phyloP scores from a whole-genome alignment of 1,284 basidiomycete genomes.

The Somion occarium region DNA sequence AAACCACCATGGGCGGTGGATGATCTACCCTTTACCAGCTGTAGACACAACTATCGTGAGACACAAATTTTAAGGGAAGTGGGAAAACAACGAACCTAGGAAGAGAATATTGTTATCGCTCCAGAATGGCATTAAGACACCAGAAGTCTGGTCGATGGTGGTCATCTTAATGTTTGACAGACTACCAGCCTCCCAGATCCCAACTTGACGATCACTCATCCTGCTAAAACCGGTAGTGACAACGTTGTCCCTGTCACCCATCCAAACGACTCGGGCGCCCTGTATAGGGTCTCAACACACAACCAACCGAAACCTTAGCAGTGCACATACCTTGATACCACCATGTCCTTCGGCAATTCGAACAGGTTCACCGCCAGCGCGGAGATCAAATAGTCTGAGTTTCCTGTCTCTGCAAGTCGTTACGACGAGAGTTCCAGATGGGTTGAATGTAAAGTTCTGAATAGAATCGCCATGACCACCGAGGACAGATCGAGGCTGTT shows the following conservation, averaged over 20 bases:
- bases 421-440: constrained; percentile 70
- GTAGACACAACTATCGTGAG: constrained; percentile 1
- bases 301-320: background rate
- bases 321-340: constrained; percentile 70
- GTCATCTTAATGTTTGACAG: constrained; percentile 73
- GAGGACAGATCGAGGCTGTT: constrained; percentile 60
- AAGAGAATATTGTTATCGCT: constrained; percentile 92
- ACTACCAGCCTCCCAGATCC: constrained; percentile 80
- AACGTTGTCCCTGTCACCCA: constrained; percentile 85
- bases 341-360: constrained; percentile 83
- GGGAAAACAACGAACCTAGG: constrained; percentile 52
- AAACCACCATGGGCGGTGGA: constrained; percentile 8
- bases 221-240: constrained; percentile 95
- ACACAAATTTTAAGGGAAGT: background rate
- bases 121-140: constrained; percentile 98
- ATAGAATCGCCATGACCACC: constrained; percentile 85
- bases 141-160: constrained; percentile 82
- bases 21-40: constrained; percentile 71
- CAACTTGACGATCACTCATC: constrained; percentile 90
- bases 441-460: constrained; percentile 84
- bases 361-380: constrained; percentile 77
- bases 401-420: constrained; percentile 93
- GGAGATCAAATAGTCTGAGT: constrained; percentile 86
- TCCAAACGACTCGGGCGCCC: constrained; percentile 85
- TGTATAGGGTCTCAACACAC: constrained; percentile 3